Percentiles rank a stretch among this genome's conserved stretches.
These are phyloP conservation scores for Amylocystis lapponica DNA, from an alignment of 768 basidiomycete genomes.

Conservation along the genomic window DNA sequence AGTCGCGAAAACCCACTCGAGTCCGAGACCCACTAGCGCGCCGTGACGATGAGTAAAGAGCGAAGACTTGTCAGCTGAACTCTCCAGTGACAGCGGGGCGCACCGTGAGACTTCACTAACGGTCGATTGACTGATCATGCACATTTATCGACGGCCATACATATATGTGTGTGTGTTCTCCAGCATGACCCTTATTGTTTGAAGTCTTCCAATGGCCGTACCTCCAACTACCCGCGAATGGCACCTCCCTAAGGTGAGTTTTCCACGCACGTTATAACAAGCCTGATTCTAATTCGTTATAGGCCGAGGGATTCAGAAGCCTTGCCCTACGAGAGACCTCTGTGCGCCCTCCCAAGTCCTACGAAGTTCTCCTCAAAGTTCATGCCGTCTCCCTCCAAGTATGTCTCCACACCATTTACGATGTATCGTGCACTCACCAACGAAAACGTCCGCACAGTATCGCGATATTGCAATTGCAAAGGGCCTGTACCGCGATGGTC, in stretches of 20 bases:
- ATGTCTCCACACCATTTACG: background rate
- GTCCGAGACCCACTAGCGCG: too few relatives aligned
- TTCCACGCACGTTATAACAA: background rate
- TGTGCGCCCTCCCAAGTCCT: slow-evolving; percentile 30
- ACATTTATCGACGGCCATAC: too few relatives aligned
- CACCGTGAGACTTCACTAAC: too few relatives aligned
- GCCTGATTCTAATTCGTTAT: background rate
- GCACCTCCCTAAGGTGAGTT: slow-evolving; percentile 12
- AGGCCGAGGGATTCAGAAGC: slow-evolving; percentile 11
- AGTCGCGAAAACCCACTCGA: too few relatives aligned
- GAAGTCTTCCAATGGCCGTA: slow-evolving; percentile 7
- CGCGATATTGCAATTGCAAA: slow-evolving; percentile 42
- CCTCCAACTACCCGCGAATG: slow-evolving; percentile 14
- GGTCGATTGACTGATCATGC: too few relatives aligned
- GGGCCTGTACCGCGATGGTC: slow-evolving; percentile 33
- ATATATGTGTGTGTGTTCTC: too few relatives aligned
- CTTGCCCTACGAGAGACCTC: slow-evolving; percentile 20
- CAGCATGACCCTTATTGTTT: too few relatives aligned
- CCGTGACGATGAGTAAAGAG: too few relatives aligned
- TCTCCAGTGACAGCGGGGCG: too few relatives aligned
- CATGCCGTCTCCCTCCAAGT: slow-evolving; percentile 50
- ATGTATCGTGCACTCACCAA: background rate
- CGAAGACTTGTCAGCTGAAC: too few relatives aligned
- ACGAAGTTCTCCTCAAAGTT: slow-evolving; percentile 49
- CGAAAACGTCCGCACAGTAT: too few relatives aligned